Evolutionary conservation across 148 eudicot genomes (phyloP).

Genomic region (Vaccinium darrowii): DNA sequence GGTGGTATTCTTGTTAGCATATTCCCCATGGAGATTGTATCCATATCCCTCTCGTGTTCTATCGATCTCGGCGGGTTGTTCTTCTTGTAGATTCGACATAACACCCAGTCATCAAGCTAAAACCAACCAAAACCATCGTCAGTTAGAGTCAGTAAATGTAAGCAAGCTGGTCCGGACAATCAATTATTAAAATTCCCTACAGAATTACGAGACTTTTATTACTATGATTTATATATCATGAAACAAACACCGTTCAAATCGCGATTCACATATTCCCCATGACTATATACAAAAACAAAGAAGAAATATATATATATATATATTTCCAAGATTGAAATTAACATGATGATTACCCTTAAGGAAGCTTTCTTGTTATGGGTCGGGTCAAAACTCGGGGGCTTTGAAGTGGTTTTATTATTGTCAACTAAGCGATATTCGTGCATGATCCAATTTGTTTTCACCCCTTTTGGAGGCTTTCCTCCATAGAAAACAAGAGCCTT

Average conservation of each 20-base stretch:
- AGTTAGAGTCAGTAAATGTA: not conserved
- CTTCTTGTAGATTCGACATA: conserved; percentile 87
- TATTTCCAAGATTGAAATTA: too few relatives aligned
- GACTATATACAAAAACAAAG: not conserved
- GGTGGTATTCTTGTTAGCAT: conserved; percentile 27
- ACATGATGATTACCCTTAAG: conserved; percentile 41
- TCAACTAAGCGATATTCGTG: conserved; percentile 57
- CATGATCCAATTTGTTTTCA: conserved; percentile 71
- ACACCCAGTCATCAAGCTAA: conserved; percentile 87
- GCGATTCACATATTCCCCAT: not conserved
- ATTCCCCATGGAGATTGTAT: conserved; percentile 37
- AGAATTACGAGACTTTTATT: too few relatives aligned
- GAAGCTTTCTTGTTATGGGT: conserved; percentile 45
- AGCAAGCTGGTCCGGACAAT: not conserved
- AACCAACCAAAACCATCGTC: not conserved
- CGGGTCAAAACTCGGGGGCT: conserved; percentile 53
- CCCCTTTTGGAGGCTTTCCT: conserved; percentile 66
- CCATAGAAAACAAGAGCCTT: conserved; percentile 65
- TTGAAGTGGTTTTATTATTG: conserved; percentile 39
- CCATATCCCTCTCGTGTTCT: conserved; percentile 55
- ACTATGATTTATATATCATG: too few relatives aligned
- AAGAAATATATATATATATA: not conserved
- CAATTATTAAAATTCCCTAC: not conserved
- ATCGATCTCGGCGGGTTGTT: conserved; percentile 44
- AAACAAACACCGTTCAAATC: not conserved